Conservation (phyloP, 192 early-diverging fungal genomes). For the Allomyces macrogynus region DNA sequence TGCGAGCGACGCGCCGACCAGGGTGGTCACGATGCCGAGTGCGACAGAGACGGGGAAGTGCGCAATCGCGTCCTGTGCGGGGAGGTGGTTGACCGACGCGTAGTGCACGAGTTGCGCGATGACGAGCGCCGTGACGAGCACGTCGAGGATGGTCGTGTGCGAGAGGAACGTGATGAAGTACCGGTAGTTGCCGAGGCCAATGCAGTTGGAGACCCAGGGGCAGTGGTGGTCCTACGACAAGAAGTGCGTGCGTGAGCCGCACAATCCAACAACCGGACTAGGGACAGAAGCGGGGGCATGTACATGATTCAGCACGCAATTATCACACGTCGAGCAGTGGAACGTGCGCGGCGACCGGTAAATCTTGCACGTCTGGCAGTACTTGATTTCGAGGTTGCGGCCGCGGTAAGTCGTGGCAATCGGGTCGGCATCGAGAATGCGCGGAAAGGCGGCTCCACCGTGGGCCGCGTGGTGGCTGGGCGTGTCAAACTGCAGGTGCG, state of each 20-base stretch:
- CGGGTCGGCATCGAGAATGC: not conserved
- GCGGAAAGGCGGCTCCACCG: not conserved
- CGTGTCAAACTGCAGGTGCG: not conserved
- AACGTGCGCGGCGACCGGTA: constrained; percentile 72
- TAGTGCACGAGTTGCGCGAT: constrained; percentile 34
- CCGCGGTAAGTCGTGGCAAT: constrained; percentile 13
- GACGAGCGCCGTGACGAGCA: constrained; percentile 36
- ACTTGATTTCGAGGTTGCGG: constrained; percentile 48
- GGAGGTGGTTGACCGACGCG: constrained; percentile 6
- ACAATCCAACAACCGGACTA: no score
- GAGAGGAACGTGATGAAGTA: constrained; percentile 63
- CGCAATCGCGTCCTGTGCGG: constrained; percentile 11
- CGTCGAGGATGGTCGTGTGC: constrained; percentile 31
- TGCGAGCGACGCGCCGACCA: constrained; percentile 45
- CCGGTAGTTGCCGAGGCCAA: constrained; percentile 63
- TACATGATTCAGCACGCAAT: constrained; percentile 53
- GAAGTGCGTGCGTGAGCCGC: constrained; percentile 20
- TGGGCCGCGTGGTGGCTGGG: not conserved
- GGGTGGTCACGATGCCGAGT: constrained; percentile 36
- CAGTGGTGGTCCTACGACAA: constrained; percentile 72
- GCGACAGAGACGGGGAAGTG: constrained; percentile 27
- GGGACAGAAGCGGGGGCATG: constrained; percentile 3
- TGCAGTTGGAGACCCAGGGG: constrained; percentile 84
- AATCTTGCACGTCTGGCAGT: constrained; percentile 73
- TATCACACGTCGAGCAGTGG: constrained; percentile 75